Evolutionary conservation across 1,139 yeast species (phyloP), one percentile per base, ranked within the genome.

Genomic region (Maudiozyma humilis): DNA sequence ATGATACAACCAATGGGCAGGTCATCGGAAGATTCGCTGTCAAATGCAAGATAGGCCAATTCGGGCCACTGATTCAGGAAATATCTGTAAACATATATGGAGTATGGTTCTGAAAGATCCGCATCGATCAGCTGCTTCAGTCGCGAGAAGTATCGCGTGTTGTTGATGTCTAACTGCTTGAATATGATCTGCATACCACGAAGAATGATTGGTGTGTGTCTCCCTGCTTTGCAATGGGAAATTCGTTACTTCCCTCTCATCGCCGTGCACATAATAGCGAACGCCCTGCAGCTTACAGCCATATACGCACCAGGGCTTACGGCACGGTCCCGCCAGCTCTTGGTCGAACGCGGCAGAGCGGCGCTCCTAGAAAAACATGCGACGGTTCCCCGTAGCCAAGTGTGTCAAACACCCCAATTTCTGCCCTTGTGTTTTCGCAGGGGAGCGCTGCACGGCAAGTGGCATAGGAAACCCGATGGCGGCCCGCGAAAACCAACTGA

Each of bases 1-100:
- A 91, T 85, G 17, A 89, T 80, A 36, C 84, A 86, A 3, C 97
- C 98, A 15, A 89, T 72, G 0, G 79, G 72, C 16, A 60, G 62
- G 8, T 63, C 63, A 4, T 43, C 41, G 0, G 38, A 40, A 1
- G 42, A 35, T 4, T 63, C 66, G 2, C 56, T 55, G 42, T 65
- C 68, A 36, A 62, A 64, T 4, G 80, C 84, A 46, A 79, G 50
- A 41, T 69, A 68, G 42, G 83, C 75, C 35, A 80, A 64, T 31
- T 78, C 72, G 0, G 88, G 87, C 84, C 86, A 79, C 52, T 78
- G 78, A 51, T 77, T 77, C 29, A 82, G 63, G 56, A 82, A 82
- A 59, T 78, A 82, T 20, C 84, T 68, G 59, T 80, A 82, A 4
- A 82, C 87, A 51, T 79, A 82, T 15, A 79, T 69, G 1, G 87